Evolutionary conservation across 2,329 filamentous ascomycete species (phyloP).

Genomic region (Trichoderma atrobrunneum): DNA sequence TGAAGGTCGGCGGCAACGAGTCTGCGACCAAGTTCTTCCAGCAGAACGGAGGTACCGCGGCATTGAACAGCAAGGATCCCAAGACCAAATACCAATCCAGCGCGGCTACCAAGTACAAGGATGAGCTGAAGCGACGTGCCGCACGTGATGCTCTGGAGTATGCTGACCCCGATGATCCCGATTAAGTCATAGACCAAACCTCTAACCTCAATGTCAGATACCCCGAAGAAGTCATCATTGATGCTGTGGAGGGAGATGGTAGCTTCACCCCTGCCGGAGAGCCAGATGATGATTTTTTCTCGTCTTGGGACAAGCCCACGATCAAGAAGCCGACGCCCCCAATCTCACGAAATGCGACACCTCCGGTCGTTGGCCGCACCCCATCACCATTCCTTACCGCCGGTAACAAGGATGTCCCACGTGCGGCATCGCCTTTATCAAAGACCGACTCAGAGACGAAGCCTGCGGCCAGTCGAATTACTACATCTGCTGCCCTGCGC

Average conservation of each 20-base stretch:
- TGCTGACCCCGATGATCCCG: slow-evolving; percentile 33
- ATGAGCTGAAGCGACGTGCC: slow-evolving; percentile 84
- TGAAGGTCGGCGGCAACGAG: slow-evolving; percentile 99
- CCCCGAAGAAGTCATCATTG: slow-evolving; percentile 82
- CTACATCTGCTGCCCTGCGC: slow-evolving; percentile 75
- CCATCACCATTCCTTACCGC: slow-evolving; percentile 87
- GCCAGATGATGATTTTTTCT: slow-evolving; percentile 95
- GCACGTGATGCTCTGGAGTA: slow-evolving; percentile 82
- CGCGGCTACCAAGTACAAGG: slow-evolving; percentile 96
- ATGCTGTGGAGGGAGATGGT: slow-evolving; percentile 64
- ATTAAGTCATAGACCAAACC: not conserved
- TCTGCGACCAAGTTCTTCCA: slow-evolving; percentile 98
- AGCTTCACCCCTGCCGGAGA: slow-evolving; percentile 77
- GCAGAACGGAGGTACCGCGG: slow-evolving; percentile 89
- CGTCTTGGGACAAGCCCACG: slow-evolving; percentile 95
- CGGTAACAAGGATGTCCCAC: slow-evolving; percentile 67
- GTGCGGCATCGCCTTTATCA: slow-evolving; percentile 79
- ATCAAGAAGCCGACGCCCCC: slow-evolving; percentile 97
- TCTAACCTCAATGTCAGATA: slow-evolving; percentile 53
- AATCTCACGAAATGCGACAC: slow-evolving; percentile 83
- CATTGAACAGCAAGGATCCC: slow-evolving; percentile 90
- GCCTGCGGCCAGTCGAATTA: slow-evolving; percentile 67
- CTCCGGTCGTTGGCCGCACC: slow-evolving; percentile 74
- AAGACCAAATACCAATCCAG: slow-evolving; percentile 96
- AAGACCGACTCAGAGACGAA: slow-evolving; percentile 55